These are phyloP conservation scores for Termitomyces sp. DNA, from an alignment of 768 basidiomycete species.

Conservation along the genomic window DNA sequence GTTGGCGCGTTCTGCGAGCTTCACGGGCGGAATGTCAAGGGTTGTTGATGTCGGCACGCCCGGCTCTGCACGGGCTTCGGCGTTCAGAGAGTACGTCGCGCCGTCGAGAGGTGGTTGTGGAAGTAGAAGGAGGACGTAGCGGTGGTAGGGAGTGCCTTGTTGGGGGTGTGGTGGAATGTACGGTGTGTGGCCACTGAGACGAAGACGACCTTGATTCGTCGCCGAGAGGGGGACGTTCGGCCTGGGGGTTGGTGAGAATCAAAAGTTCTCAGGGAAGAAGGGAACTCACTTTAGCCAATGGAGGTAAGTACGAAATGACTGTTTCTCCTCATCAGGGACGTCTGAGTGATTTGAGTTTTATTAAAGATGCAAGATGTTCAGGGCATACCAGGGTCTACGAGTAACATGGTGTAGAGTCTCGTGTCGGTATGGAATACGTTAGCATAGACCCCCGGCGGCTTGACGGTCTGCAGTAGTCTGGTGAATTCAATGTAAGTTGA, in stretches of 20 bases:
- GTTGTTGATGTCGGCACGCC: slow-evolving; percentile 27
- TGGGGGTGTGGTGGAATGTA: slow-evolving; percentile 94
- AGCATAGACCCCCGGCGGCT: slow-evolving; percentile 59
- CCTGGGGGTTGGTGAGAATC: slow-evolving; percentile 31
- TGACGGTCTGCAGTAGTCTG: slow-evolving; percentile 46
- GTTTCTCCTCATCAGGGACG: slow-evolving; percentile 67
- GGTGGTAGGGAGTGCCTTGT: slow-evolving; percentile 41
- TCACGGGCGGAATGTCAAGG: slow-evolving; percentile 43
- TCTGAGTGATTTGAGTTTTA: slow-evolving; percentile 40
- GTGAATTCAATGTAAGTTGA: not conserved
- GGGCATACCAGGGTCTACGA: slow-evolving; percentile 76
- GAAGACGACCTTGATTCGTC: slow-evolving; percentile 34
- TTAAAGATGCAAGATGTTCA: not conserved
- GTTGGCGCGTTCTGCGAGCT: slow-evolving; percentile 40
- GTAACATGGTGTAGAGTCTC: slow-evolving; percentile 80
- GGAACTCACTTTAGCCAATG: slow-evolving; percentile 80
- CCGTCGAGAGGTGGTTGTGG: slow-evolving; percentile 50
- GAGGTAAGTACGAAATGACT: slow-evolving; percentile 65
- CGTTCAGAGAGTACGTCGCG: slow-evolving; percentile 27
- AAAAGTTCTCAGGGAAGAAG: slow-evolving; percentile 7
- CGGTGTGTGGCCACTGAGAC: slow-evolving; percentile 51
- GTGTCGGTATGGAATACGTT: slow-evolving; percentile 81
- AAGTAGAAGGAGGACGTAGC: slow-evolving; percentile 55
- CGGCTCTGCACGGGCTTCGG: slow-evolving; percentile 25
- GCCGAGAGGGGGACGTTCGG: slow-evolving; percentile 80